Conservation (phyloP, 1,284 basidiomycete species). For the Phlebopus sp. region DNA sequence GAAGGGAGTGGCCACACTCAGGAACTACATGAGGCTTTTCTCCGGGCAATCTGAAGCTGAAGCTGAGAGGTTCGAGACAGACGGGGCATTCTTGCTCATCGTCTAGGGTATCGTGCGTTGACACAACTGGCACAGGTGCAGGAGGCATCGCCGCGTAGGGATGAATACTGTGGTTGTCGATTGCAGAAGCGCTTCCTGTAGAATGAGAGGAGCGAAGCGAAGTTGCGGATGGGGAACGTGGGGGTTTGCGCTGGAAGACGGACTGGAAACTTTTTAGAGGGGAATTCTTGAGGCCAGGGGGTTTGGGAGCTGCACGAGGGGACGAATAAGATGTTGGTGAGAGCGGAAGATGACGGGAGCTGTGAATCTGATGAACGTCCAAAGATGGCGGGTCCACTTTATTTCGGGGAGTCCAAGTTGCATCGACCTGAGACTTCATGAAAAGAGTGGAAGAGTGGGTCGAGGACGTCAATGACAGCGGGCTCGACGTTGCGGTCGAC, state of each 20-base stretch:
- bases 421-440: constrained; percentile 20
- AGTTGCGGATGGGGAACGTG: constrained; percentile 31
- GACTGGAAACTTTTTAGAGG: constrained; percentile 35
- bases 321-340: constrained; percentile 40
- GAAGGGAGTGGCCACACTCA: constrained; percentile 95
- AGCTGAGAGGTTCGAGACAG: constrained; percentile 86
- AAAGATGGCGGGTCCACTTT: constrained; percentile 21
- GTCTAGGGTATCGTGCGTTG: constrained; percentile 57
- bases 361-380: constrained; percentile 22
- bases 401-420: constrained; percentile 21
- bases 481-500: constrained; percentile 7
- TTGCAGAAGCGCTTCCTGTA: constrained; percentile 6
- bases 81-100: constrained; percentile 88
- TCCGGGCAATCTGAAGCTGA: constrained; percentile 83
- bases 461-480: constrained; percentile 6
- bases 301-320: constrained; percentile 39
- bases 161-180: constrained; percentile 21
- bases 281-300: constrained; percentile 23
- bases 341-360: constrained; percentile 36
- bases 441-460: constrained; percentile 2
- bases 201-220: constrained; percentile 40
- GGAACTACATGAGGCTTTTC: constrained; percentile 97
- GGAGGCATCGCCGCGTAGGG: constrained; percentile 56
- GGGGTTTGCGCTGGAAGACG: constrained; percentile 34
- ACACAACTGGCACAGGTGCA: constrained; percentile 65